Base-by-base conservation (phyloP, 1,284 basidiomycete genomes). In the Cerrena zonata region DNA sequence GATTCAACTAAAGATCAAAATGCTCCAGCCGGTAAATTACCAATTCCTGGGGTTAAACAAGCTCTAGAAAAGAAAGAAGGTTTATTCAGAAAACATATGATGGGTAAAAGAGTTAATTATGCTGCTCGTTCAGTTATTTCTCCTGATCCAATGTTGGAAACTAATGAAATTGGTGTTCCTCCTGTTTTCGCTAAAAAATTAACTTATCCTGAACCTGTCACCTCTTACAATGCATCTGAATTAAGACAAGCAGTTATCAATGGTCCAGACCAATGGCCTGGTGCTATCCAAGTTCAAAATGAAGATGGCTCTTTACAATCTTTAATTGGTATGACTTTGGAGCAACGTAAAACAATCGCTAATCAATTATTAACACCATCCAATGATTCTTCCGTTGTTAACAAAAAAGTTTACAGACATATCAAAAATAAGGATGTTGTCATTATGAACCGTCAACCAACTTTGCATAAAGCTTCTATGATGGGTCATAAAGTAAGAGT, bases 61-160 rank as follows among this genome's bases (percentile, higher is more conserved):
- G 81, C 88, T 12, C 73, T 99, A 58, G 96, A 99, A 72, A 99
- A 99, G 80, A 99, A 99, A 71, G 96, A 99, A 61, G 96, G 96
- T 52, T 69, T 99, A 46, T 99, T 99, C 80, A 80, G 96, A 55
- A 97, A 95, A 73, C 86, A 99, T 67, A 99, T 99, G 96, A 99
- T 99, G 96, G 96, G 96, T 38, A 99, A 99, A 77, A 93, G 96
- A 67, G 96, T 99, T 62, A 99, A 99, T 70, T 97, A 96, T 67
- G 94, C 96, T 39, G 96, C 96, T 27, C 92, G 96, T 59, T 99
- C 96, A 15, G 96, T 99, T 65, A 99, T 99, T 58, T 99, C 96
- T 26, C 96, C 96, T 11, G 96, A 99, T 65, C 92, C 97, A 65
- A 99, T 98, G 69, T 98, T 99, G 60, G 96, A 99, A 72, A 94